Percentiles rank a stretch among this genome's conserved stretches.
Conservation (phyloP, 2,329 filamentous ascomycete genomes). For the Microdochium bolleyi region DNA sequence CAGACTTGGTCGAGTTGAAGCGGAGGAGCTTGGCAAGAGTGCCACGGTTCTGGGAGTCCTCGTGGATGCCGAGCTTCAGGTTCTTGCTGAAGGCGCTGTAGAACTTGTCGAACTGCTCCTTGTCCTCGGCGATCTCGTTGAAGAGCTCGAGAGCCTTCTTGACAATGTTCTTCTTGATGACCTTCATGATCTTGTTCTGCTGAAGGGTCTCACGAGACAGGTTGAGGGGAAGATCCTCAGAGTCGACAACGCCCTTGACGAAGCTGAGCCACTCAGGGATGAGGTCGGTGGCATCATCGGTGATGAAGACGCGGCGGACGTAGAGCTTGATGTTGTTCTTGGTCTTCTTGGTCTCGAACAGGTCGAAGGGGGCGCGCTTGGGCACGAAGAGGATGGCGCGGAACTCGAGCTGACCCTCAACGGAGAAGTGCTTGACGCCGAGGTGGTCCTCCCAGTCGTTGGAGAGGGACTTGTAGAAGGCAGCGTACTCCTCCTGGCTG, state of each 20-base stretch:
- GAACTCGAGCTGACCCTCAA: slow-evolving; percentile 99
- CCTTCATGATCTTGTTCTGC: slow-evolving; percentile 99
- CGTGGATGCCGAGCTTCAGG: slow-evolving; percentile 99
- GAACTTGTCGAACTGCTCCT: slow-evolving; percentile 99
- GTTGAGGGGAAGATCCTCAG: slow-evolving; percentile 98
- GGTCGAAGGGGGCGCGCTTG: slow-evolving; percentile 98
- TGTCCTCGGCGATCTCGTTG: slow-evolving; percentile 97
- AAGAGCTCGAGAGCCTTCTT: slow-evolving; percentile 99
- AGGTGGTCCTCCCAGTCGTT: slow-evolving; percentile 99
- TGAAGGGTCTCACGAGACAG: slow-evolving; percentile 99
- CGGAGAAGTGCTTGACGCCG: slow-evolving; percentile 99
- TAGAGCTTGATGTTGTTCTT: slow-evolving; percentile 99
- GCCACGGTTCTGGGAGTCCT: slow-evolving; percentile 95
- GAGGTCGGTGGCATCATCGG: slow-evolving; percentile 96
- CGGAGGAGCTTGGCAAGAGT: slow-evolving; percentile 95
- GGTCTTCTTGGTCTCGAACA: slow-evolving; percentile 99
- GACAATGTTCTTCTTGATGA: slow-evolving; percentile 99
- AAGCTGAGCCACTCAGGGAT: slow-evolving; percentile 99
- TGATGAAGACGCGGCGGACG: slow-evolving; percentile 99
- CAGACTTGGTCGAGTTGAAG: slow-evolving; percentile 98
- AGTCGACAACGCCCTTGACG: slow-evolving; percentile 99
- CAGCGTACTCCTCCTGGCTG: slow-evolving; percentile 89
- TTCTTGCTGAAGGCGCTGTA: slow-evolving; percentile 99
- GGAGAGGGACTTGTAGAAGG: slow-evolving; percentile 99
- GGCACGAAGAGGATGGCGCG: slow-evolving; percentile 98